Conservation (phyloP, 441 rosid species). For the Populus hybrid region DNA sequence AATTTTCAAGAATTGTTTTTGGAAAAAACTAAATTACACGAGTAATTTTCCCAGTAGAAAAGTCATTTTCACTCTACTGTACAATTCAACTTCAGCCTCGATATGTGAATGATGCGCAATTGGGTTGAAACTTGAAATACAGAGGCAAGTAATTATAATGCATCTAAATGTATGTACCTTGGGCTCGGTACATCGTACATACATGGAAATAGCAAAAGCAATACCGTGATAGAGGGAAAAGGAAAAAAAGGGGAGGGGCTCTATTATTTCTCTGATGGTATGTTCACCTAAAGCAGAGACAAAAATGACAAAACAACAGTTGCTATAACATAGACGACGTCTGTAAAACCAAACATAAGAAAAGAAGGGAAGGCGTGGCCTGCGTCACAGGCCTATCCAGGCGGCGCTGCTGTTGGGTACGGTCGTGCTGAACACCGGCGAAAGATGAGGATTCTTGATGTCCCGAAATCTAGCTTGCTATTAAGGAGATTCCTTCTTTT, state of each 20-base stretch:
- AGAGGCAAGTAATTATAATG: no score
- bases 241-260: background rate
- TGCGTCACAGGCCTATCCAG: slow-evolving; percentile 21
- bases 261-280: background rate
- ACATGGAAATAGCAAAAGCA: no score
- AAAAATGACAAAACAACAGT: slow-evolving; percentile 15
- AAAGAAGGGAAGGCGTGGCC: slow-evolving; percentile 35
- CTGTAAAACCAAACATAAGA: background rate
- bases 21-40: no score
- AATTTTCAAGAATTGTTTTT: no score
- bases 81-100: background rate
- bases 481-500: background rate
- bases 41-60: no score
- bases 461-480: background rate
- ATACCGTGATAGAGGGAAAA: background rate
- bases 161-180: no score
- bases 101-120: background rate
- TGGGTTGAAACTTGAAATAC: background rate
- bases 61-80: background rate
- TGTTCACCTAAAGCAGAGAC: slow-evolving; percentile 34
- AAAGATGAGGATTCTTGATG: slow-evolving; percentile 18
- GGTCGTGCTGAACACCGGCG: slow-evolving; percentile 35
- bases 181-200: no score
- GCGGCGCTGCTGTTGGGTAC: slow-evolving; percentile 33
- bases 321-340: background rate